Evolutionary conservation across 495 filamentous ascomycete genomes (phyloP), one percentile per base, ranked within the genome.

Genomic region (Lophium mytilinum): DNA sequence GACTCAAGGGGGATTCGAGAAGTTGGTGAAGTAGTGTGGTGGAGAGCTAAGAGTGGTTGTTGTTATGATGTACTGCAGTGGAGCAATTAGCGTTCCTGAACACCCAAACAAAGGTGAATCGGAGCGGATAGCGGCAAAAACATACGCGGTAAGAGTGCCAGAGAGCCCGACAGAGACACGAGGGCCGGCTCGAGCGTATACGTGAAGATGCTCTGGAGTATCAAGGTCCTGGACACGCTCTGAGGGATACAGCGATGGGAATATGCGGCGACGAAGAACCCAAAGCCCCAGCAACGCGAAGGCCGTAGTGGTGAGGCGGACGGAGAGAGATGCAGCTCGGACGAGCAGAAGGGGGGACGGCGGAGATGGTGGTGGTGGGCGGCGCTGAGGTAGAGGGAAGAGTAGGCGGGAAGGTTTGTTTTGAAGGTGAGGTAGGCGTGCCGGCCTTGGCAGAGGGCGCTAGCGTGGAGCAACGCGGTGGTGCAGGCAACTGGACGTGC

Each of bases 141-240:
- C 57, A 57, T 50, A 60, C 57, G 55, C 35, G 41, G 43, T 17
- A 50, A 37, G 41, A 51, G 42, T 49, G 50, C 52, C 39, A 21
- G 36, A 57, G 19, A 51, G 34, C 11, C 49, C 18, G 52, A 55
- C 49, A 59, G 46, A 50, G 55, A 57, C 58, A 60, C 58, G 49
- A 53, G 58, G 43, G 46, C 58, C 66, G 51, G 66, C 43, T 64
- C 66, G 58, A 63, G 64, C 62, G 53, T 60, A 48, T 41, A 17
- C 21, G 21, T 48, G 54, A 43, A 50, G 61, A 50, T 55, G 46
- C 52, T 51, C 39, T 43, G 40, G 50, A 46, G 50, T 58, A 51
- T 58, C 49, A 57, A 61, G 37, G 60, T 52, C 45, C 51, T 21
- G 36, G 45, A 60, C 57, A 60, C 61, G 61, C 51, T 60, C n/a